A percentile compares a stretch with the other conserved stretches of the same genome.
These are phyloP conservation scores for Russula emetica DNA, from an alignment of 768 basidiomycete species.

Conservation along the genomic window DNA sequence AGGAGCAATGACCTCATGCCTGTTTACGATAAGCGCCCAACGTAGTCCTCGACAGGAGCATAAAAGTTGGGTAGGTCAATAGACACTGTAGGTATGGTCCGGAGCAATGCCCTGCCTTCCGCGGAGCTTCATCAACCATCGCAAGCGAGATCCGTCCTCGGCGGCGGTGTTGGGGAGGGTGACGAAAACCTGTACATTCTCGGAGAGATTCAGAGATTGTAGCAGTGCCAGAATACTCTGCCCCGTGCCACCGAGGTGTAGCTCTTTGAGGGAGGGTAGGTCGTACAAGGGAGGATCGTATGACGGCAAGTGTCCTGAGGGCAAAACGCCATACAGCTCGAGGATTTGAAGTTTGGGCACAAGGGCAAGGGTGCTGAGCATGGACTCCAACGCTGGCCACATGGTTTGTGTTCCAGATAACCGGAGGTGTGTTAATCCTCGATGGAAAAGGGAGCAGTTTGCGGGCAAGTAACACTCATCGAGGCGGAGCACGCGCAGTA, in stretches of 20 bases:
- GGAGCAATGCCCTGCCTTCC: background rate
- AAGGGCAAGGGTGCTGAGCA: conserved; percentile 13
- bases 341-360: conserved; percentile 11
- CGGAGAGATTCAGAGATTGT: background rate
- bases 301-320: background rate
- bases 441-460: conserved; percentile 7
- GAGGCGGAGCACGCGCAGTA: conserved; percentile 11
- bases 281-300: background rate
- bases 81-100: background rate
- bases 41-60: background rate
- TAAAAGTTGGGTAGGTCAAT: background rate
- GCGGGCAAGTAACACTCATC: conserved; percentile 6
- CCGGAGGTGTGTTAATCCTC: conserved; percentile 11
- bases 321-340: conserved; percentile 15
- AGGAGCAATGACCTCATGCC: background rate
- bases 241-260: conserved; percentile 7
- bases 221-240: conserved; percentile 11
- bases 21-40: background rate
- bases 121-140: conserved; percentile 8
- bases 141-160: conserved; percentile 2
- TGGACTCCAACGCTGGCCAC: conserved; percentile 11
- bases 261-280: conserved; percentile 8
- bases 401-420: conserved; percentile 1
- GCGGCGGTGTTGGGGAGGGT: background rate
- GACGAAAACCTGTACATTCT: conserved; percentile 8